These are phyloP conservation scores for Pseudogymnoascus sp. DNA, from an alignment of 2,329 filamentous ascomycete species.

Conservation along the genomic window DNA sequence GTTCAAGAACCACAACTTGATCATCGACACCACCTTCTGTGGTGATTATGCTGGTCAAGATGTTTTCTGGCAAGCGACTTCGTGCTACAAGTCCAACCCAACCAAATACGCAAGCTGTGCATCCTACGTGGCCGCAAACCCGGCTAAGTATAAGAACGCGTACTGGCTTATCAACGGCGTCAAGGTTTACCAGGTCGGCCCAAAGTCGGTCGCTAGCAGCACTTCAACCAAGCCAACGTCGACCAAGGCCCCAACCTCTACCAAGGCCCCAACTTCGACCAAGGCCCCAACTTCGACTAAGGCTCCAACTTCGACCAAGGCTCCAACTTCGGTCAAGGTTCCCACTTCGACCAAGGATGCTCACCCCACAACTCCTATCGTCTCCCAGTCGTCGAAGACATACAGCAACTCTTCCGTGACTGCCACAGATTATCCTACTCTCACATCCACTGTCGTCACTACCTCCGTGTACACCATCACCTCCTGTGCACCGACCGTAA, in stretches of 20 bases:
- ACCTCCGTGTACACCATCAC: slow-evolving; percentile 45
- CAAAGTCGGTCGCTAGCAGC: not conserved
- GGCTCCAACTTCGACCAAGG: not conserved
- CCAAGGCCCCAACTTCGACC: not conserved
- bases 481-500: slow-evolving; percentile 39
- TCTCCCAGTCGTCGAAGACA: not conserved
- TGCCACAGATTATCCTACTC: not conserved
- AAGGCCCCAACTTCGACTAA: not conserved
- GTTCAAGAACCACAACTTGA: slow-evolving; percentile 67
- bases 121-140: slow-evolving; percentile 64
- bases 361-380: not conserved
- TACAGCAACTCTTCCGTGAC: slow-evolving; percentile 7
- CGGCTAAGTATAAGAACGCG: slow-evolving; percentile 59
- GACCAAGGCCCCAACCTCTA: not conserved
- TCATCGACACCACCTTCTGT: slow-evolving; percentile 79
- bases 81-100: slow-evolving; percentile 46
- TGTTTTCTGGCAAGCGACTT: slow-evolving; percentile 47
- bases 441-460: slow-evolving; percentile 41
- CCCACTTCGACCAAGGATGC: not conserved
- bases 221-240: not conserved
- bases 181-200: slow-evolving; percentile 48
- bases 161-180: slow-evolving; percentile 71
- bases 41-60: slow-evolving; percentile 69
- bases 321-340: not conserved
- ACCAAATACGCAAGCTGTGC: slow-evolving; percentile 57